Base-by-base conservation (phyloP, 1,284 basidiomycete species). In the Ceratobasidium papillatum region DNA sequence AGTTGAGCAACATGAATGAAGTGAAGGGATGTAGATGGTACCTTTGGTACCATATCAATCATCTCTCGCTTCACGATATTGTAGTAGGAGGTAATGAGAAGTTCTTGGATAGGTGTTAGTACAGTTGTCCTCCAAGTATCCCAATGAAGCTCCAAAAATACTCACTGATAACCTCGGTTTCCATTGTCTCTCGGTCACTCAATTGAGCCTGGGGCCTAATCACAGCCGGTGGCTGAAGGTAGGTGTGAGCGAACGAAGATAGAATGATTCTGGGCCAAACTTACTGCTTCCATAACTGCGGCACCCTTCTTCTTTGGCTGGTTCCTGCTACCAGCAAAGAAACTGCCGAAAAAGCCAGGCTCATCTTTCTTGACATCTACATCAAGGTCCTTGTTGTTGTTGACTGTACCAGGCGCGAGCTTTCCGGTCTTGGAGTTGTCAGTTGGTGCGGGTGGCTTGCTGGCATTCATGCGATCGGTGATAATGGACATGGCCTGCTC, bases 161-260 rank as follows among this genome's bases (percentile, higher is more conserved):
- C 94, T 84, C 82, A 95, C 94, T 99, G 89, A 99, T 99, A 76
- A 99, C 96, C 81, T 99, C 98, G 3, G 97, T 99, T 84, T 99
- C 98, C 91, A 99, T 95, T 61, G 92, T 91, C 85, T 99, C 98
- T 75, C 98, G 89, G 79, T 99, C 97, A 80, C 89, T 98, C 79
- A 99, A 85, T 30, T 94, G 93, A n/a, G 92, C 90, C 78, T 97
- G 94, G 7, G 98, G 97, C 80, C 94, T 91, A 81, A 99, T 96
- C 64, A 93, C 85, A 0, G 91, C 83, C n/a, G 98, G 96, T 45
- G 98, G 97, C 82, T 89, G 78, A 34, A 41, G 34, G 9, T 38
- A 22, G 14, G 27, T 3, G 12, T 51, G 49, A 41, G 75, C 34
- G 58, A 77, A 75, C 63, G n/a, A 54, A 47, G 22, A 74, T 68